Conservation (phyloP, 2,329 filamentous ascomycete species). For the Cytospora piceicola region DNA sequence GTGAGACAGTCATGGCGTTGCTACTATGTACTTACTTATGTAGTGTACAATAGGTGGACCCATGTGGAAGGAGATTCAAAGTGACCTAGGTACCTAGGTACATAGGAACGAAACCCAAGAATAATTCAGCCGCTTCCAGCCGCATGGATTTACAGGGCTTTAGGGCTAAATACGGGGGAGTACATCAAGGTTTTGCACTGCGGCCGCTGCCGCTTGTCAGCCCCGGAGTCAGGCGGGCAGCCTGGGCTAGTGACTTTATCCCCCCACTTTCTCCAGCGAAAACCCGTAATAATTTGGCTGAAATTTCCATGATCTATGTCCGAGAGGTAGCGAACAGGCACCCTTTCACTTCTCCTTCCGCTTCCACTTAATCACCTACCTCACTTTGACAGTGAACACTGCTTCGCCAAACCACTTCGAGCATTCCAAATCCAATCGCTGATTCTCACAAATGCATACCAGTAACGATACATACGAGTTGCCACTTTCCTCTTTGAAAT, state of each 20-base stretch:
- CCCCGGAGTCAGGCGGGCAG: slow-evolving; percentile 8
- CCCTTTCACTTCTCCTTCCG: slow-evolving; percentile 10
- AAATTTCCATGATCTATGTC: slow-evolving; percentile 14
- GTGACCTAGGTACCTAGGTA: background rate
- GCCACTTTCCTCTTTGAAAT: slow-evolving; percentile 54
- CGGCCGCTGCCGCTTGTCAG: background rate
- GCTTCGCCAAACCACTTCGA: slow-evolving; percentile 28
- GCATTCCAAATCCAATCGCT: slow-evolving; percentile 30
- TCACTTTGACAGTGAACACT: slow-evolving; percentile 28
- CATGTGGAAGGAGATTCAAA: background rate
- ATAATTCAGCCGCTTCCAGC: slow-evolving; percentile 11
- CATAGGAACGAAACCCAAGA: background rate
- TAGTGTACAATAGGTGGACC: too few relatives aligned
- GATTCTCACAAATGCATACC: slow-evolving; percentile 59
- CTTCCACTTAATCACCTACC: slow-evolving; percentile 7
- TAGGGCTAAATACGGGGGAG: slow-evolving; percentile 10
- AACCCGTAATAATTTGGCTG: slow-evolving; percentile 3
- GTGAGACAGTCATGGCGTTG: background rate
- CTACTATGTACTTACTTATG: background rate
- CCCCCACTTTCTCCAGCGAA: background rate
- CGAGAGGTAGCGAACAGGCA: background rate
- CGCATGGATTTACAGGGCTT: background rate
- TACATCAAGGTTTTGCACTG: slow-evolving; percentile 12
- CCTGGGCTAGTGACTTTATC: background rate
- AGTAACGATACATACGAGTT: slow-evolving; percentile 47